Evolutionary conservation across 2,329 filamentous ascomycete genomes (phyloP), one percentile per base, ranked within the genome.

Genomic region (Calcarisporium arbuscula): DNA sequence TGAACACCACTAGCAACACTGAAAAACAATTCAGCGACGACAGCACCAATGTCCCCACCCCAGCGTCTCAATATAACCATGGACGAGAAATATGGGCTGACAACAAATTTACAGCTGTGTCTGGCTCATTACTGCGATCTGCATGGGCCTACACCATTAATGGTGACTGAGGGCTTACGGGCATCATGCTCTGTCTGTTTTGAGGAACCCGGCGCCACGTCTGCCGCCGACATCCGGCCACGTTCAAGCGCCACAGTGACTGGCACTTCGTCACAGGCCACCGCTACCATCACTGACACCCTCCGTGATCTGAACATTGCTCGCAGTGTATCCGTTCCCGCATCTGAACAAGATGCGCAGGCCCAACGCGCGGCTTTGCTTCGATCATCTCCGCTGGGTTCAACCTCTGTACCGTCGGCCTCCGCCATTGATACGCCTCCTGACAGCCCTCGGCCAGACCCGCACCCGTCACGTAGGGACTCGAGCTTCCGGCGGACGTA

Each of bases 41-140:
- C 22, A 25, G 10, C 4, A 25, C 22, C 22, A 25, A 9, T 25
- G 22, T 14, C n/a, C n/a, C n/a, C 25, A 23, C 8, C 15, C 10
- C 30, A 9, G 17, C 21, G 14, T 19, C 10, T 28, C 10, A 7
- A 36, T 29, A 28, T 34, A 32, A 45, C 35, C 36, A 58, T 60
- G 55, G 50, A 45, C 34, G 48, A 47, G 43, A 42, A 47, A 39
- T 37, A 31, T 28, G 35, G 39, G 48, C 60, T 62, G 53, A 62
- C 56, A 36, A 43, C 48, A 16, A 39, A 43, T 41, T 38, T 76
- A 39, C 71, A 82, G 78, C 62, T 82, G 53, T 81, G 77, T 55
- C 68, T 83, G 48, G 79, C 79, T 49, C 78, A 82, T 56, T 82
- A 82, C 53, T 83, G 79, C 67, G 79, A 83, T 56, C 67, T 75